These are phyloP conservation scores for Alternaria ventricosa DNA, from an alignment of 2,329 filamentous ascomycete genomes.

Conservation along the genomic window DNA sequence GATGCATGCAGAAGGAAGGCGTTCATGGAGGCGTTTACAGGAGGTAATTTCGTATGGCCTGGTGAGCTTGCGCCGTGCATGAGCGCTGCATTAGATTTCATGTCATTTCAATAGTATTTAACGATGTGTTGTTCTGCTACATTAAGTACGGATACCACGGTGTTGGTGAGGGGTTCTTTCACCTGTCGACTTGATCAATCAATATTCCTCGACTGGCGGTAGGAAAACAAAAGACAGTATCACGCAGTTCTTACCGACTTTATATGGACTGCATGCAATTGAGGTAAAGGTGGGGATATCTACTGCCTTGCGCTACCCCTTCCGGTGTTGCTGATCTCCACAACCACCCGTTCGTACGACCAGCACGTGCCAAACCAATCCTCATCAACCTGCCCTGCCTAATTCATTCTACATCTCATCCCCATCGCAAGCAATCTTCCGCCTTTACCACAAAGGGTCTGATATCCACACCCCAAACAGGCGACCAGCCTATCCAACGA, in stretches of 20 bases:
- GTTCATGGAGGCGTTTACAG: constrained; percentile 22
- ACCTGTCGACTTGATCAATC: not conserved
- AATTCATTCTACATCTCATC: too few relatives aligned
- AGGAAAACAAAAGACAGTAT: too few relatives aligned
- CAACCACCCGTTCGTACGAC: not conserved
- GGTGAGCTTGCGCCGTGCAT: not conserved
- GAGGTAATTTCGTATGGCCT: not conserved
- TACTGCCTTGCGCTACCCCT: not conserved
- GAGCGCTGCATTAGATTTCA: not conserved
- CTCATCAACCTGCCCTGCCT: not conserved
- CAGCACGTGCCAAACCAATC: not conserved
- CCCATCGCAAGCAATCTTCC: not conserved
- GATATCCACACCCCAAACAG: not conserved
- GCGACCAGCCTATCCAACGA: not conserved
- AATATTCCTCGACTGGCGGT: too few relatives aligned
- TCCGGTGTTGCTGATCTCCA: not conserved
- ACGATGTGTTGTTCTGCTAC: not conserved
- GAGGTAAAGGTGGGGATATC: not conserved
- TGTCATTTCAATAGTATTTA: not conserved
- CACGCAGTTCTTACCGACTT: too few relatives aligned
- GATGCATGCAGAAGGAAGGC: not conserved
- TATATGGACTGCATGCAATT: too few relatives aligned
- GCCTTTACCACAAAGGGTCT: not conserved
- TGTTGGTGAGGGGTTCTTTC: not conserved
- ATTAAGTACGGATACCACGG: accelerated